Base-by-base conservation (phyloP, 805 yeast genomes). In the Tetrapisispora phaffii region DNA sequence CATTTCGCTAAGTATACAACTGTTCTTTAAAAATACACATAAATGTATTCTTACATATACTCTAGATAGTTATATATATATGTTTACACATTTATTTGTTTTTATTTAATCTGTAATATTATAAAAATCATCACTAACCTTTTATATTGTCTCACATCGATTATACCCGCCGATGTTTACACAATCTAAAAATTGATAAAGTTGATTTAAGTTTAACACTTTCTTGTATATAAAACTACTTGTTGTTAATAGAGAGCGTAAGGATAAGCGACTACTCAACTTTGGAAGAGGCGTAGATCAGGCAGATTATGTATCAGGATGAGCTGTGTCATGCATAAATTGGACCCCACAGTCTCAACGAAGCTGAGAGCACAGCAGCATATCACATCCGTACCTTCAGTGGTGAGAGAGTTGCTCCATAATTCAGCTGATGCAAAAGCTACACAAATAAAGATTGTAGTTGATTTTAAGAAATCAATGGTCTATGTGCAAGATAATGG, bases 401-500 rank as follows among this genome's bases (percentile, higher is more conserved):
- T 74, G 5, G 53, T 77, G 1, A 57, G 70, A 29, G 83, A 77
- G 50, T 54, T 80, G 12, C 41, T 79, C 2, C 74, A 74, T 45
- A 81, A 81, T 53, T 65, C 79, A 35, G 52, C 78, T 0, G 85
- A 80, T 54, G 73, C 83, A 0, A 60, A 63, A 0, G 77, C 86
- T 0, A 52, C 61, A 1, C 44, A 48, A 3, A 56, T 77, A 6
- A 26, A 49, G 2, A 62, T 79, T 2, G 46, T 54, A 8, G 26
- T 75, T 2, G 72, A 72, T 47, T 52, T 66, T 4, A 42, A 54
- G 0, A 52, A 63, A 1, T 51, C 73, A 7, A 55, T 65, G 20
- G 53, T 72, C 12, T 50, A 52, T 4, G 79, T 85, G 0, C 48
- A 49, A 1, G 97, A 89, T 60, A 69, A 89, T 59, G 97, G 97